Percentiles rank a stretch among this genome's conserved stretches.
phyloP scores from a whole-genome alignment of 2,329 filamentous ascomycete genomes.

The Colletotrichum melonis region DNA sequence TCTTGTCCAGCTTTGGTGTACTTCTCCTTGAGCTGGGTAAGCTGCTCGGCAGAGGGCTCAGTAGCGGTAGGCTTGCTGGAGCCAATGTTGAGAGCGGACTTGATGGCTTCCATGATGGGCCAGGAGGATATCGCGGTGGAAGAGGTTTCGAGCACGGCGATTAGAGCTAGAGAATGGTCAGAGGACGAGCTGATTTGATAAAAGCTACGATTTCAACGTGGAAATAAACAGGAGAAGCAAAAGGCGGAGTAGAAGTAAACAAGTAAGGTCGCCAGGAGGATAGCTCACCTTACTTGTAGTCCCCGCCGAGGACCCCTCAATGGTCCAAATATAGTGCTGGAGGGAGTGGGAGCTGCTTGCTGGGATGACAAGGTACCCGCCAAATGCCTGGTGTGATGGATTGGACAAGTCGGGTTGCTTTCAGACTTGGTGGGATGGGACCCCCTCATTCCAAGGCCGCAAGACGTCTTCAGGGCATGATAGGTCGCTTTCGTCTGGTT shows the following conservation, averaged over 20 bases:
- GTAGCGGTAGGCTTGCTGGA: slow-evolving; percentile 47
- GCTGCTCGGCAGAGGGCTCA: slow-evolving; percentile 73
- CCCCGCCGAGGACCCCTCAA: slow-evolving; percentile 32
- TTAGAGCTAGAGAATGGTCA: neutral
- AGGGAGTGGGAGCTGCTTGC: slow-evolving; percentile 21
- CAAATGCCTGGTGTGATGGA: slow-evolving; percentile 25
- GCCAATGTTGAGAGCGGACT: slow-evolving; percentile 53
- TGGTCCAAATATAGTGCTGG: slow-evolving; percentile 33
- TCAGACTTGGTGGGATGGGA: slow-evolving; percentile 18
- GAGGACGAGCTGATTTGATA: neutral
- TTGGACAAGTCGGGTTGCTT: slow-evolving; percentile 25
- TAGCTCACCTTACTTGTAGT: slow-evolving; percentile 36
- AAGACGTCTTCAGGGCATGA: slow-evolving; percentile 28
- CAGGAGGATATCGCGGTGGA: neutral
- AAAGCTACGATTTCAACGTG: neutral
- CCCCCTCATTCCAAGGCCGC: slow-evolving; percentile 27
- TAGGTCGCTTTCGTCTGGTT: slow-evolving; percentile 30
- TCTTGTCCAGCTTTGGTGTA: slow-evolving; percentile 81
- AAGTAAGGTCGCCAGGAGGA: neutral
- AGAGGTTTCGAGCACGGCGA: neutral
- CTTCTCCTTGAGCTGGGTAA: slow-evolving; percentile 75
- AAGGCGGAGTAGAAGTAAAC: slow-evolving; percentile 28
- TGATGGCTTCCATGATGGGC: slow-evolving; percentile 56
- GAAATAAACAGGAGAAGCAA: slow-evolving; percentile 8
- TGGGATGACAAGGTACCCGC: slow-evolving; percentile 28